Conservation (phyloP, 495 filamentous ascomycete species). For the Poronia punctata region DNA sequence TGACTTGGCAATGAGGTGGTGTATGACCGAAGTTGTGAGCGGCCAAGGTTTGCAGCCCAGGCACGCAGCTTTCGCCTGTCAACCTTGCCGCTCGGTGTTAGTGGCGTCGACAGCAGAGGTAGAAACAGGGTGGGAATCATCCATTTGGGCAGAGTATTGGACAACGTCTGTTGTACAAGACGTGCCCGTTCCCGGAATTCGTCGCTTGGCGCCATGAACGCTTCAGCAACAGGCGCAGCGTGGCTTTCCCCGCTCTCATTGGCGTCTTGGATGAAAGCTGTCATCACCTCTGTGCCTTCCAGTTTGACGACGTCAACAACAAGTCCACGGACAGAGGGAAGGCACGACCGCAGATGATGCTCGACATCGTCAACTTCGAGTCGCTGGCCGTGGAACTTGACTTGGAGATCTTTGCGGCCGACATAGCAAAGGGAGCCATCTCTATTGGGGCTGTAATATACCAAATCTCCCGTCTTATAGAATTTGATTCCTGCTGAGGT, state of each 20-base stretch:
- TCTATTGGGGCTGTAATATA: slow-evolving; percentile 6
- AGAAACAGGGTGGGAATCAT: slow-evolving; percentile 52
- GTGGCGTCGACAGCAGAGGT: slow-evolving; percentile 40
- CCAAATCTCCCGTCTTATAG: slow-evolving; percentile 40
- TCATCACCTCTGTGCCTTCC: background rate
- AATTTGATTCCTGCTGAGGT: slow-evolving; percentile 32
- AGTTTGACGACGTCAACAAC: background rate
- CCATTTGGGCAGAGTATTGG: slow-evolving; percentile 20
- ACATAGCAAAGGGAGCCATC: slow-evolving; percentile 18
- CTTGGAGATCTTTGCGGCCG: slow-evolving; percentile 20
- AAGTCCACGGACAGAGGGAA: background rate
- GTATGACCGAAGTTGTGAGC: too few species aligned
- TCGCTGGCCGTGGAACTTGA: slow-evolving; percentile 24
- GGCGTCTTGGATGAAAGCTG: background rate
- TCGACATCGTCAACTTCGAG: slow-evolving; percentile 25
- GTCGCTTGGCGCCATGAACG: background rate
- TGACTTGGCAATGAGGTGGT: too few species aligned
- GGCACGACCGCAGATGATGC: slow-evolving; percentile 5
- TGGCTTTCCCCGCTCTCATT: background rate
- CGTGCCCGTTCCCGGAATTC: background rate
- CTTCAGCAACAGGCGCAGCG: background rate
- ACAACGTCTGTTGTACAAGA: background rate
- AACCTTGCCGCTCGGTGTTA: slow-evolving; percentile 48
- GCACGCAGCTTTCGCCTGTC: slow-evolving; percentile 48
- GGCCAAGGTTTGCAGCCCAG: too few species aligned